These are phyloP conservation scores for Alternaria hordeiaustralica DNA, from an alignment of 2,329 filamentous ascomycete genomes.

Conservation along the genomic window DNA sequence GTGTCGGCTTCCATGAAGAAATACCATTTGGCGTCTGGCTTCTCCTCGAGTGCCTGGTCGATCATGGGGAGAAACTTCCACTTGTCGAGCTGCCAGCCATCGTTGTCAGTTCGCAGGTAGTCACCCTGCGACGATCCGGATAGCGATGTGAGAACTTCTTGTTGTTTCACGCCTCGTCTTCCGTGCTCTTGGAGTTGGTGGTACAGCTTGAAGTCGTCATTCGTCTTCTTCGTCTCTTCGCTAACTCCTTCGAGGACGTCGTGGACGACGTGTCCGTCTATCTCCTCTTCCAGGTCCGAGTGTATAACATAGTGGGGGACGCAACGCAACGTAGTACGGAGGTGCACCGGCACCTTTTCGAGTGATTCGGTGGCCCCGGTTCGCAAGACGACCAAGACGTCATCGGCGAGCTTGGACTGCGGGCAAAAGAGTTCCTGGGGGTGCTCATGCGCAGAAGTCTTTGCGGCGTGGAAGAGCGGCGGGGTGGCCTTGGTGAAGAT, in stretches of 20 bases:
- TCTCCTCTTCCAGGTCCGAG: slow-evolving; percentile 65
- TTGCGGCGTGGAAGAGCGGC: slow-evolving; percentile 37
- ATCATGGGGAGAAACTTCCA: slow-evolving; percentile 66
- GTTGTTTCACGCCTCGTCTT: slow-evolving; percentile 48
- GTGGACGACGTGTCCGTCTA: slow-evolving; percentile 58
- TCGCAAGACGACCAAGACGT: slow-evolving; percentile 65
- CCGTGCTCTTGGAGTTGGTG: slow-evolving; percentile 56
- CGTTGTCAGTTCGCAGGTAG: slow-evolving; percentile 43
- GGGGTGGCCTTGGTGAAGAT: slow-evolving; percentile 40
- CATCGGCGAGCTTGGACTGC: slow-evolving; percentile 50
- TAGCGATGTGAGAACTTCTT: slow-evolving; percentile 37
- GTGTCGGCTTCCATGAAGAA: slow-evolving; percentile 50
- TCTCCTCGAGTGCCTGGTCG: slow-evolving; percentile 53
- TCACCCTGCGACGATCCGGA: slow-evolving; percentile 45
- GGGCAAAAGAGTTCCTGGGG: slow-evolving; percentile 38
- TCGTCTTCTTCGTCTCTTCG: slow-evolving; percentile 43
- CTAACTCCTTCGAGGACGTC: slow-evolving; percentile 55
- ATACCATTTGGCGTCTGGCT: slow-evolving; percentile 47
- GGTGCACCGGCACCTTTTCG: slow-evolving; percentile 64
- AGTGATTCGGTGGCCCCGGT: slow-evolving; percentile 66
- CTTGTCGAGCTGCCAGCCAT: slow-evolving; percentile 63
- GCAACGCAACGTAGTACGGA: slow-evolving; percentile 63
- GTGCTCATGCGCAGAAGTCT: slow-evolving; percentile 21
- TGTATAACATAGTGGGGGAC: slow-evolving; percentile 63
- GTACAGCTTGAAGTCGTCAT: slow-evolving; percentile 62